Base-by-base conservation (phyloP, 345 rosid species). In the Eucalyptus sideroxylon region DNA sequence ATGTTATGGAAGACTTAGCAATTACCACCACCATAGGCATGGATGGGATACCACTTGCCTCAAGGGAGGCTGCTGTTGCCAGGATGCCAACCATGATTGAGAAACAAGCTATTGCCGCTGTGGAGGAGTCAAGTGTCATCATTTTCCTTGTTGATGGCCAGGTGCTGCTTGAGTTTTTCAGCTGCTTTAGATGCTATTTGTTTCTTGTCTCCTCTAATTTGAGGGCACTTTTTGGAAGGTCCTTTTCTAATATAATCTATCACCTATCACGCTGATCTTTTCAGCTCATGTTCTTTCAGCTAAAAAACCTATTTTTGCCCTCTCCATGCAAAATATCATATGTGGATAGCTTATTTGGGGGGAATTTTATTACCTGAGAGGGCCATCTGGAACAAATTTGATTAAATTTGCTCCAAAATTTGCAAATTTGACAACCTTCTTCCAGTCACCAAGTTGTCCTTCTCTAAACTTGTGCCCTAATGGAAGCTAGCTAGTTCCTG, bases 41-140 rank as follows among this genome's bases (percentile, higher is more conserved):
- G 99, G 99, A 96, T 90, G 99, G 98, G 69, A 96, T 97, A 92
- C 94, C 99, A 1, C 94, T 95, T 87, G 92, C 96, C 45, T 86
- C 97, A 11, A 97, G 98, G 93, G 99, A 96, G 92, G 98, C 98
- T 69, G 98, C 99, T 88, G 93, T 96, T 91, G 98, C 99, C 42
- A 95, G 98, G 93, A 96, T 97, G 99, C 99, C 99, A 89, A 94
- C 99, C 88, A 96, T 97, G 99, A 96, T 97, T 89, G 99, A 97
- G 94, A 96, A 93, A 90, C 99, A 97, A 94, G 99, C 99, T 92
- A 94, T 95, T 83, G 95, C 96, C 4, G 99, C 99, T 91, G 96
- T 97, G 10, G 99, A 96, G 59, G 99, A 97, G 91, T 93, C 98
- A n/a, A 92, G 93, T 88, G 96, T 94, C 59, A 92, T 96, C 89